These are phyloP conservation scores for Solanum chmielewskii DNA, from an alignment of 257 asterid species.

Conservation along the genomic window DNA sequence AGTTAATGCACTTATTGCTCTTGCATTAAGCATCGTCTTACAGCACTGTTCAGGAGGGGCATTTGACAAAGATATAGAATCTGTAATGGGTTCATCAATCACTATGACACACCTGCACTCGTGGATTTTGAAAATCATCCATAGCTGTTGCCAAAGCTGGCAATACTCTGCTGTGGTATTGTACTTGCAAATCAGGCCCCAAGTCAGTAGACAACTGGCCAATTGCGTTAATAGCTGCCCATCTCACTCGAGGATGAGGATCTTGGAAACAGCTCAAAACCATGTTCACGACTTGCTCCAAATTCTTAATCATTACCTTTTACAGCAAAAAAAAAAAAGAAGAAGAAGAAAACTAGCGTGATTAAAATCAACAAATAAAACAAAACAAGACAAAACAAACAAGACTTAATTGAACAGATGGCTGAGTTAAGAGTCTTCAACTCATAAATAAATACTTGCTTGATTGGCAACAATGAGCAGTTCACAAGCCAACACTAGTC, in stretches of 20 bases:
- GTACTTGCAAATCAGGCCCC: constrained; percentile 96
- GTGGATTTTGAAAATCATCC: constrained; percentile 95
- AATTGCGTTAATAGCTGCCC: constrained; percentile 98
- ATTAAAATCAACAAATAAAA: not conserved
- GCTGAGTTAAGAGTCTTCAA: not conserved
- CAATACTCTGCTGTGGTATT: constrained; percentile 69
- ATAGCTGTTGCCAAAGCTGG: constrained; percentile 82
- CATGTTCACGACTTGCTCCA: constrained; percentile 87
- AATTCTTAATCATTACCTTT: constrained; percentile 83
- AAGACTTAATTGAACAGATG: not conserved
- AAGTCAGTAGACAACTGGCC: constrained; percentile 97
- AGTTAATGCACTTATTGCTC: not conserved
- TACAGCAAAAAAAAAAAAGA: not conserved
- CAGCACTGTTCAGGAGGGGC: not conserved
- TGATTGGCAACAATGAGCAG: not conserved
- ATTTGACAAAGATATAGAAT: not conserved
- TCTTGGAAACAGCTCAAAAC: constrained; percentile 90
- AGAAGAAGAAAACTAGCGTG: not conserved
- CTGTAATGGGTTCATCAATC: not conserved
- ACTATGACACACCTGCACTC: constrained; percentile 70
- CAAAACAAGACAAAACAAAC: not conserved
- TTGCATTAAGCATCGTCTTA: not conserved
- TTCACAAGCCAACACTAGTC: not conserved
- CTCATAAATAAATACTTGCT: not conserved
- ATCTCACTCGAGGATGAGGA: constrained; percentile 96